phyloP scores from a whole-genome alignment of 164 flowering plant species.

The Aristolochia fimbriata region DNA sequence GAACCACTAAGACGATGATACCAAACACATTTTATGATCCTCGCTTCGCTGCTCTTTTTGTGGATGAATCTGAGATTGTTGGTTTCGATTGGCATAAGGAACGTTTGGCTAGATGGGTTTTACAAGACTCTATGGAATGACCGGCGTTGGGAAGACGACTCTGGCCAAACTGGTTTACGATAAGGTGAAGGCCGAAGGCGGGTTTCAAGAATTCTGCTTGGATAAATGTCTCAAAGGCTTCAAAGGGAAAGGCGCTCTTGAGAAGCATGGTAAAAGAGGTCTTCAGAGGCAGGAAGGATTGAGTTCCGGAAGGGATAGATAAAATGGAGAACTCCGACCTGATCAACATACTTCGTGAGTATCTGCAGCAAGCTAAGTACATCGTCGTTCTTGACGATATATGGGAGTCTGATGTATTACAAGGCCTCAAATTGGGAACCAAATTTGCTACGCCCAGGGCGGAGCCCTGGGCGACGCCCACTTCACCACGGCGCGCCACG shows the following conservation, averaged over 20 bases:
- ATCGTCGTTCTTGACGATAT: conserved; percentile 33
- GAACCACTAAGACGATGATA: too few species aligned
- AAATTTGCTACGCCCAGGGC: too few species aligned
- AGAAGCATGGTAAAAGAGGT: conserved; percentile 5
- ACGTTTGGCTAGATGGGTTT: conserved; percentile 30
- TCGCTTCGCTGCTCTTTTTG: conserved; percentile 21
- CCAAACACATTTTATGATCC: conserved; percentile 5
- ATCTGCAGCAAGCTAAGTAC: conserved; percentile 5
- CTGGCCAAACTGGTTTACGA: conserved; percentile 9
- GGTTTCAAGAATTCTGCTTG: too few species aligned
- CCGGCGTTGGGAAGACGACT: conserved; percentile 16
- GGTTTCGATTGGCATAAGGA: conserved; percentile 31
- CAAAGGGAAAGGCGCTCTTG: conserved; percentile 1
- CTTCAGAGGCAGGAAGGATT: not conserved
- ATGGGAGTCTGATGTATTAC: conserved; percentile 21
- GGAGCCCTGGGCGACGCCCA: too few species aligned
- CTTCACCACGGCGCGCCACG: too few species aligned
- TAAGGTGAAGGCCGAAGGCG: too few species aligned
- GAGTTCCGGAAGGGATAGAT: not conserved
- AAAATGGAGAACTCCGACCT: conserved; percentile 25
- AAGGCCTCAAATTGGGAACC: conserved; percentile 12
- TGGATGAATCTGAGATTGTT: conserved; percentile 32
- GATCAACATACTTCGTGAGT: conserved; percentile 6
- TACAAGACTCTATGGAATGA: conserved; percentile 13
- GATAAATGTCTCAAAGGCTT: too few species aligned